Percentiles rank a stretch among this genome's conserved stretches.
These are phyloP conservation scores for Raphanus sativus DNA, from an alignment of 345 rosid species.

Conservation along the genomic window DNA sequence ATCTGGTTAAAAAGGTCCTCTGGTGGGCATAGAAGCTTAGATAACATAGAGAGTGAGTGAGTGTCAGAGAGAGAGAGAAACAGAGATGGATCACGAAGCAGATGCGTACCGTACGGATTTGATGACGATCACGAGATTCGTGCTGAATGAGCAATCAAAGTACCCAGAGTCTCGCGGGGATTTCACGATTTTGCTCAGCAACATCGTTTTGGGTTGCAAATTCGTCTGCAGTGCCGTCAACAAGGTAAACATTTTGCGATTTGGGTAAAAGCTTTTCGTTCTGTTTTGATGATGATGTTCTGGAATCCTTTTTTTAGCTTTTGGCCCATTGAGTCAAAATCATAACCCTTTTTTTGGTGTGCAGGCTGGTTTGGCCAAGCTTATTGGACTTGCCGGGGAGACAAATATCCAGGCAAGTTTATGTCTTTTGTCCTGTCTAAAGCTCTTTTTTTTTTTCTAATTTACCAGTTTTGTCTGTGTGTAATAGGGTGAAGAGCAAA, in stretches of 20 bases:
- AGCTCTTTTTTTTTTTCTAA: constrained; percentile 8
- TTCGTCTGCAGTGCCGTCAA: constrained; percentile 93
- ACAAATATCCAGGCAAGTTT: constrained; percentile 83
- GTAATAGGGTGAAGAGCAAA: constrained; percentile 90
- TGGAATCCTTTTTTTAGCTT: neutral
- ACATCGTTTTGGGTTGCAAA: constrained; percentile 98
- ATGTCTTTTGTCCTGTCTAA: neutral
- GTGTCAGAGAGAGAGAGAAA: constrained; percentile 10
- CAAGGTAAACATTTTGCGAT: constrained; percentile 53
- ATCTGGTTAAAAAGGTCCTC: neutral
- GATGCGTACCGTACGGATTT: constrained; percentile 88
- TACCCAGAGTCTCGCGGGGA: constrained; percentile 97
- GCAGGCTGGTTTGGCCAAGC: constrained; percentile 97
- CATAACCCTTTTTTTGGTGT: neutral
- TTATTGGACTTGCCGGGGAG: constrained; percentile 95
- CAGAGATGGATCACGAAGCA: constrained; percentile 79
- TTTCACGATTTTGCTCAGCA: constrained; percentile 81
- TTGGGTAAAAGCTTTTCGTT: neutral
- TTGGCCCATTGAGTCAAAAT: constrained; percentile 3
- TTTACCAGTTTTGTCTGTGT: constrained; percentile 6
- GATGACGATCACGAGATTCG: constrained; percentile 93
- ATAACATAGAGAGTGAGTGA: neutral
- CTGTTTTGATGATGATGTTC: neutral
- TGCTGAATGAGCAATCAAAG: constrained; percentile 83
- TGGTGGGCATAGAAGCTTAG: neutral